phyloP scores from a whole-genome alignment of 1,284 basidiomycete species.

The Austroboletus olivaceoglutinosus region DNA sequence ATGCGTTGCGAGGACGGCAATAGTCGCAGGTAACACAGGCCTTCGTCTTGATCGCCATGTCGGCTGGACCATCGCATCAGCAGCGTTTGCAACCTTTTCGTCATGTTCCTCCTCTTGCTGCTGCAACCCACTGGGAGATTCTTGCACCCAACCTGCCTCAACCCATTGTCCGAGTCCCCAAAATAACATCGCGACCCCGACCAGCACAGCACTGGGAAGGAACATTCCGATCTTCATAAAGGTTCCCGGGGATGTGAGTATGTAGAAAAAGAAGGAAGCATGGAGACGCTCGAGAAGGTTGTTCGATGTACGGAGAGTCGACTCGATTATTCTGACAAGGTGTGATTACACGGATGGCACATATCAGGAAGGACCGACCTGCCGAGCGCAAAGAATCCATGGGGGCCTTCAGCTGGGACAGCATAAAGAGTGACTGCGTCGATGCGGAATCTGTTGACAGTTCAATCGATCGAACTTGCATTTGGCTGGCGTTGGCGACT shows the following conservation, averaged over 20 bases:
- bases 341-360: neutral
- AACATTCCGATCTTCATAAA: conserved; percentile 91
- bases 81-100: conserved; percentile 1
- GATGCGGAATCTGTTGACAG: conserved; percentile 73
- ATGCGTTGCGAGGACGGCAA: conserved; percentile 56
- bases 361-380: conserved; percentile 46
- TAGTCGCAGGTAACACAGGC: conserved; percentile 53
- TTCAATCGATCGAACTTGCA: conserved; percentile 5
- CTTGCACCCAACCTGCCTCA: conserved; percentile 53
- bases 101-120: conserved; percentile 12
- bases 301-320: conserved; percentile 83
- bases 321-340: conserved; percentile 68
- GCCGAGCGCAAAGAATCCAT: conserved; percentile 93
- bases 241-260: conserved; percentile 69
- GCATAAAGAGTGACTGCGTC: conserved; percentile 93
- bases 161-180: conserved; percentile 75
- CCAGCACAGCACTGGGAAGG: conserved; percentile 79
- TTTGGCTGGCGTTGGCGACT: conserved; percentile 16
- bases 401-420: conserved; percentile 84
- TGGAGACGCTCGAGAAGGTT: conserved; percentile 93
- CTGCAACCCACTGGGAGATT: conserved; percentile 7
- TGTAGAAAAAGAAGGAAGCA: conserved; percentile 94
- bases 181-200: conserved; percentile 82
- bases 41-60: conserved; percentile 40
- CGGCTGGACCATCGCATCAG: conserved; percentile 7